Conservation (phyloP, 129 eudicot genomes). For the Lactuca sativa region DNA sequence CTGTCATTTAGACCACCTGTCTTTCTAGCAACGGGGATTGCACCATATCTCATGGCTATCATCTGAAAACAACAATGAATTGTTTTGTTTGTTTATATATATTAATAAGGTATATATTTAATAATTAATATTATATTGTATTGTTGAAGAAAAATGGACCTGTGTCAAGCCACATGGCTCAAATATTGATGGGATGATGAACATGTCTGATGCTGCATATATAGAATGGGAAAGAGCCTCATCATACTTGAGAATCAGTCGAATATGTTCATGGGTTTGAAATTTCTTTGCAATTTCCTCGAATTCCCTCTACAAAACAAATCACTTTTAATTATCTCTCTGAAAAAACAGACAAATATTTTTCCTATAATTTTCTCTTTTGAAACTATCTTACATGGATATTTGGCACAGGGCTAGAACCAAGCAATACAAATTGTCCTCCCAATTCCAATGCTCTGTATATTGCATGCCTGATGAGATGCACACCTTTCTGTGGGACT, state of each 20-base stretch:
- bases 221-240: conserved; percentile 85
- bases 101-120: too few species aligned
- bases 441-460: conserved; percentile 83
- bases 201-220: conserved; percentile 96
- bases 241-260: conserved; percentile 82
- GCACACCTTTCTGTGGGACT: conserved; percentile 99
- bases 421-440: conserved; percentile 97
- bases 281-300: conserved; percentile 81
- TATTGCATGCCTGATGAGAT: conserved; percentile 91
- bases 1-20: conserved; percentile 99
- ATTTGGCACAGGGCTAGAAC: conserved; percentile 95
- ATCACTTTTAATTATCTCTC: conserved; percentile 9
- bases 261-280: conserved; percentile 66
- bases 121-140: too few species aligned
- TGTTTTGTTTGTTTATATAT: too few species aligned
- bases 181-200: conserved; percentile 97
- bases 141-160: conserved; percentile 38
- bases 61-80: conserved; percentile 54
- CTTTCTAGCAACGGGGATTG: conserved; percentile 85
- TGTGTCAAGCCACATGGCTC: conserved; percentile 99
- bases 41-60: conserved; percentile 99
- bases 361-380: too few species aligned
- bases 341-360: too few species aligned
- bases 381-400: conserved; percentile 51
- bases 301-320: conserved; percentile 72